These are phyloP conservation scores for Aspergillus sojae DNA, from an alignment of 2,329 filamentous ascomycete genomes.

Conservation along the genomic window DNA sequence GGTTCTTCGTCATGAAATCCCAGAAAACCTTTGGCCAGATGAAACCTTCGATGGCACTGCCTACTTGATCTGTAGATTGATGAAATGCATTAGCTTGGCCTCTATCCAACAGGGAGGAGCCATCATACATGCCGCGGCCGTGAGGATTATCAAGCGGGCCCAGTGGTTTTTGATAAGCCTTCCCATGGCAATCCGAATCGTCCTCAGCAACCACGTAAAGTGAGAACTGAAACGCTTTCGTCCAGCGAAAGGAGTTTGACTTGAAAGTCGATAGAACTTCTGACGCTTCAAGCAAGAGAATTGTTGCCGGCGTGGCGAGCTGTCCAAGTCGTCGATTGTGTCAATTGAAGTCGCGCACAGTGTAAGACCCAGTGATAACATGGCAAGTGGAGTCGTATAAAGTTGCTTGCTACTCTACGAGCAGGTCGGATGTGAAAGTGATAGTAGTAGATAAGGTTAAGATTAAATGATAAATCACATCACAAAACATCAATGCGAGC, in stretches of 20 bases:
- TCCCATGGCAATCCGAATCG: conserved; percentile 65
- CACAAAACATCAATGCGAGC: conserved; percentile 13
- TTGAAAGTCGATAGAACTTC: background rate
- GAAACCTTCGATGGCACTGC: conserved; percentile 80
- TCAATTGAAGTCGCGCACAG: background rate
- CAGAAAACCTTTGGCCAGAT: conserved; percentile 99
- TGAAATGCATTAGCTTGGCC: conserved; percentile 15
- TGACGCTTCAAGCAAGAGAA: background rate
- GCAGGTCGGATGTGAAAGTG: background rate
- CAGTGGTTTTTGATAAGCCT: conserved; percentile 99
- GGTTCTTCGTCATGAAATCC: conserved; percentile 90
- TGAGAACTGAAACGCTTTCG: conserved; percentile 20
- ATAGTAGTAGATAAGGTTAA: conserved; percentile 8
- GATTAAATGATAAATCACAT: conserved; percentile 17
- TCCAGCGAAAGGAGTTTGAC: conserved; percentile 29
- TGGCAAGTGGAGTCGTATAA: background rate
- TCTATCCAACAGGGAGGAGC: background rate
- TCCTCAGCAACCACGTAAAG: background rate
- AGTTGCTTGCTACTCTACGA: background rate
- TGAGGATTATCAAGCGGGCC: conserved; percentile 90
- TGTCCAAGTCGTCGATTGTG: background rate
- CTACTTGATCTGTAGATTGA: conserved; percentile 73
- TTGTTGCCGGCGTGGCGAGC: background rate
- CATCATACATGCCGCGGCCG: conserved; percentile 71
- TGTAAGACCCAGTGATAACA: background rate